Conservation (phyloP, 164 flowering plant species). For the Taxillus chinensis region DNA sequence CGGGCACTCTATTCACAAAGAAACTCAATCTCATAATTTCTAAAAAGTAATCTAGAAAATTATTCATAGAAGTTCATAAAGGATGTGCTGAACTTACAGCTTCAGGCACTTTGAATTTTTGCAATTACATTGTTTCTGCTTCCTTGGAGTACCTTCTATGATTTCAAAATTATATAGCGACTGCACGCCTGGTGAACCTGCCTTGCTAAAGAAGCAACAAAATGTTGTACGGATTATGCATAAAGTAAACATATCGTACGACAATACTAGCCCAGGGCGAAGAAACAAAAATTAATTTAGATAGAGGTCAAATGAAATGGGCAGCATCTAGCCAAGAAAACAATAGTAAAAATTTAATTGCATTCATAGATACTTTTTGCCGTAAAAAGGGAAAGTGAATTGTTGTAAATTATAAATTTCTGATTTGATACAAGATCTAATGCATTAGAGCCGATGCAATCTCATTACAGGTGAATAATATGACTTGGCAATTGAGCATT, state of each 20-base stretch:
- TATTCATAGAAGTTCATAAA: neutral
- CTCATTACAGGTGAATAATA: too few species aligned
- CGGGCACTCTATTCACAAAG: neutral
- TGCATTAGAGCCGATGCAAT: too few species aligned
- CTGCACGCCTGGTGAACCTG: neutral
- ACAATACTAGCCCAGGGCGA: neutral
- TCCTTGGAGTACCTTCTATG: constrained; percentile 1
- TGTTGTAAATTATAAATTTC: too few species aligned
- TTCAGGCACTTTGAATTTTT: neutral
- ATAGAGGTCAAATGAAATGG: too few species aligned
- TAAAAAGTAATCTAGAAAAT: neutral
- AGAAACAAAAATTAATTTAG: neutral
- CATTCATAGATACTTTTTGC: too few species aligned
- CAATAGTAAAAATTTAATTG: too few species aligned
- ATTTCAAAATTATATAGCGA: neutral
- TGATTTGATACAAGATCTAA: too few species aligned
- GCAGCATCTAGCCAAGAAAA: too few species aligned
- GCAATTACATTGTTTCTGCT: constrained; percentile 3
- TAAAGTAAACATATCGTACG: neutral
- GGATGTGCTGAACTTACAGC: neutral
- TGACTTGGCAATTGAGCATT: too few species aligned
- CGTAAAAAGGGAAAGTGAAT: too few species aligned
- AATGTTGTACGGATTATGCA: neutral
- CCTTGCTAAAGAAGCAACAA: constrained; percentile 1
- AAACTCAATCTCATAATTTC: neutral